Percentiles rank a stretch among this genome's conserved stretches.
These are phyloP conservation scores for Phytophthora sp. DNA, from an alignment of 352 stramenopile species.

Conservation along the genomic window DNA sequence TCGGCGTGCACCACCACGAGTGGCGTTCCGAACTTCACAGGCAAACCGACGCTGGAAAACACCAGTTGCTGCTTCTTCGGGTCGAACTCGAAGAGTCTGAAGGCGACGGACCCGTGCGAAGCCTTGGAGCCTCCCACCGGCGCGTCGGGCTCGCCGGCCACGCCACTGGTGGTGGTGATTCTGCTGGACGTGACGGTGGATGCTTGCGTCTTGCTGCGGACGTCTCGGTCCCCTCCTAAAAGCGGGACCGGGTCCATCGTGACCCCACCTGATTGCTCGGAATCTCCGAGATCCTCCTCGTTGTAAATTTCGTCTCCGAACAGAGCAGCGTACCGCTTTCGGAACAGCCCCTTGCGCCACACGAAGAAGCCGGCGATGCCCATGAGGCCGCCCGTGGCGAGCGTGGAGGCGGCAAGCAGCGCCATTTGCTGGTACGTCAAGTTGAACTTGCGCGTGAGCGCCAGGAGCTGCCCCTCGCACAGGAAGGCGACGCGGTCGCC, in stretches of 20 bases:
- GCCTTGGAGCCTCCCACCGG: conserved; percentile 17
- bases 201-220: conserved; percentile 4
- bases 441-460: conserved; percentile 76
- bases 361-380: conserved; percentile 74
- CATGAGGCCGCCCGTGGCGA: conserved; percentile 62
- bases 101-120: conserved; percentile 53
- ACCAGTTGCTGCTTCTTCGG: conserved; percentile 50
- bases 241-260: conserved; percentile 14
- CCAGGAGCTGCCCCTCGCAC: conserved; percentile 74
- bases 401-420: conserved; percentile 54
- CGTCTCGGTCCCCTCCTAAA: conserved; percentile 9
- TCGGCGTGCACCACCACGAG: conserved; percentile 71
- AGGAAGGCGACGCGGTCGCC: conserved; percentile 75
- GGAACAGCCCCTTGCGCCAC: conserved; percentile 71
- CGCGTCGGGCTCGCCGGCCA: conserved; percentile 24
- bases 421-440: conserved; percentile 81
- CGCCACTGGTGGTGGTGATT: conserved; percentile 21
- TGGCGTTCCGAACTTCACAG: conserved; percentile 59
- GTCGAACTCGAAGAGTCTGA: conserved; percentile 77
- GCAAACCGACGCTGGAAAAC: conserved; percentile 57
- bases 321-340: conserved; percentile 75
- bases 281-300: conserved; percentile 1
- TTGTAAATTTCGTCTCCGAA: conserved; percentile 67
- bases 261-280: neutral
- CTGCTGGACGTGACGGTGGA: conserved; percentile 13